Evolutionary conservation across 2,329 filamentous ascomycete species (phyloP).

Genomic region (Venturia effusa): DNA sequence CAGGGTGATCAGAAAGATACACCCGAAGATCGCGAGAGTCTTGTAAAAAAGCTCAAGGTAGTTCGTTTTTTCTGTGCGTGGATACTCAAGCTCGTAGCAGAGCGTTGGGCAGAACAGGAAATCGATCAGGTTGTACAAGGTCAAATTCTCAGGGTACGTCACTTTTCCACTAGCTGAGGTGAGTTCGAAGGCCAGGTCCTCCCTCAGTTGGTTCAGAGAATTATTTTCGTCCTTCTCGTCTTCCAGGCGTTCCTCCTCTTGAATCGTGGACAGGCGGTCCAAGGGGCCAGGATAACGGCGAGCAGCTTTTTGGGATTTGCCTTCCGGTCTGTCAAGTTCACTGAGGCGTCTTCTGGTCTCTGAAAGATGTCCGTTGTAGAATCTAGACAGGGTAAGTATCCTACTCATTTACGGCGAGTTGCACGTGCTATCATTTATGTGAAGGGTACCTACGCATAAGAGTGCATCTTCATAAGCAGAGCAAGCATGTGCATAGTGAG

Average conservation of each 20-base stretch:
- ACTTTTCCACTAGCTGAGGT: slow-evolving; percentile 82
- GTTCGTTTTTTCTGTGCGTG: slow-evolving; percentile 61
- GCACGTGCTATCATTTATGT: background rate
- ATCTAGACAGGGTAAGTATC: slow-evolving; percentile 28
- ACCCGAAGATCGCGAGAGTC: slow-evolving; percentile 81
- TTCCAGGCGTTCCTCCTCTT: slow-evolving; percentile 33
- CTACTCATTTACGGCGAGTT: background rate
- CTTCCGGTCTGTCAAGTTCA: slow-evolving; percentile 67
- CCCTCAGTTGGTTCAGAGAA: slow-evolving; percentile 56
- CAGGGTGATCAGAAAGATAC: slow-evolving; percentile 87
- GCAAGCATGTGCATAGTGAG: slow-evolving; percentile 83
- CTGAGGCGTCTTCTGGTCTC: slow-evolving; percentile 74
- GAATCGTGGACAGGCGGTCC: slow-evolving; percentile 44
- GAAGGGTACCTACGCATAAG: slow-evolving; percentile 51
- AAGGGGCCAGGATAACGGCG: slow-evolving; percentile 56
- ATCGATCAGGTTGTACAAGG: slow-evolving; percentile 70
- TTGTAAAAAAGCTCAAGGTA: slow-evolving; percentile 79
- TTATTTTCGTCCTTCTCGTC: slow-evolving; percentile 23
- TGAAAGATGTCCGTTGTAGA: slow-evolving; percentile 92
- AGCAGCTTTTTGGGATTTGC: slow-evolving; percentile 55
- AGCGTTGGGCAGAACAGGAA: slow-evolving; percentile 87
- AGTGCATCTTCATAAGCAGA: slow-evolving; percentile 98
- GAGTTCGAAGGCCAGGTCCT: slow-evolving; percentile 81
- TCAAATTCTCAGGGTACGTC: slow-evolving; percentile 84
- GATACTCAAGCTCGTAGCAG: slow-evolving; percentile 96